Conservation (phyloP, 352 stramenopile species). For the Globisporangium barbulae region DNA sequence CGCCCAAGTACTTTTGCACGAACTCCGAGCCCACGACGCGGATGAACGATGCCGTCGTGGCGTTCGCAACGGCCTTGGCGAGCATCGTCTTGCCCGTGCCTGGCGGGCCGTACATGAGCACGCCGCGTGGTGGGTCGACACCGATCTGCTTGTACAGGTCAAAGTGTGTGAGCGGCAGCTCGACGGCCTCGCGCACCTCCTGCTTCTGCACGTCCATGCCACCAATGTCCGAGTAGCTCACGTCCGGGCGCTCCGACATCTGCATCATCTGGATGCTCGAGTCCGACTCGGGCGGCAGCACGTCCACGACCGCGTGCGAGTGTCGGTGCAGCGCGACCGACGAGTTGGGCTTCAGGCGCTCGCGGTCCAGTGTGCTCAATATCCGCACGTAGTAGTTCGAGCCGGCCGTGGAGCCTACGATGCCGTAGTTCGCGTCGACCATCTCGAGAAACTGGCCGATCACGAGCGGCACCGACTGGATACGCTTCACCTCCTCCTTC, state of each 20-base stretch:
- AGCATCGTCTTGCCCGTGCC: conserved; percentile 99
- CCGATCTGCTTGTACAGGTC: conserved; percentile 99
- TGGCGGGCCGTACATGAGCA: conserved; percentile 96
- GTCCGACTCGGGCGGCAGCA: conserved; percentile 98
- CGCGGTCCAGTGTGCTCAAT: conserved; percentile 96
- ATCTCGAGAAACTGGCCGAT: conserved; percentile 99
- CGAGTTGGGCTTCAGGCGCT: conserved; percentile 99
- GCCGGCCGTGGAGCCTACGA: conserved; percentile 96
- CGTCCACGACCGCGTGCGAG: conserved; percentile 98
- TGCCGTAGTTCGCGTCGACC: conserved; percentile 99
- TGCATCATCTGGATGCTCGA: conserved; percentile 99
- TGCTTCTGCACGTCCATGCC: conserved; percentile 99
- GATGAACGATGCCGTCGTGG: conserved; percentile 99
- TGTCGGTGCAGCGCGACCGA: conserved; percentile 98
- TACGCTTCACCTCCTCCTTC: conserved; percentile 99
- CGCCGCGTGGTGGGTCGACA: conserved; percentile 98
- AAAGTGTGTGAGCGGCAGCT: conserved; percentile 98
- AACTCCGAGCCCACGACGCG: conserved; percentile 98
- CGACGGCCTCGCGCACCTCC: conserved; percentile 98
- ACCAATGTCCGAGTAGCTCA: conserved; percentile 96
- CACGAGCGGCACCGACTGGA: conserved; percentile 99
- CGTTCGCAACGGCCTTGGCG: conserved; percentile 99
- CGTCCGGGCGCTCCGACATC: conserved; percentile 98
- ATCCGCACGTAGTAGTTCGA: conserved; percentile 99
- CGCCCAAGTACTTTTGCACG: conserved; percentile 99